Conservation (phyloP, 78 protist species). For the Isochrysis galbana region DNA sequence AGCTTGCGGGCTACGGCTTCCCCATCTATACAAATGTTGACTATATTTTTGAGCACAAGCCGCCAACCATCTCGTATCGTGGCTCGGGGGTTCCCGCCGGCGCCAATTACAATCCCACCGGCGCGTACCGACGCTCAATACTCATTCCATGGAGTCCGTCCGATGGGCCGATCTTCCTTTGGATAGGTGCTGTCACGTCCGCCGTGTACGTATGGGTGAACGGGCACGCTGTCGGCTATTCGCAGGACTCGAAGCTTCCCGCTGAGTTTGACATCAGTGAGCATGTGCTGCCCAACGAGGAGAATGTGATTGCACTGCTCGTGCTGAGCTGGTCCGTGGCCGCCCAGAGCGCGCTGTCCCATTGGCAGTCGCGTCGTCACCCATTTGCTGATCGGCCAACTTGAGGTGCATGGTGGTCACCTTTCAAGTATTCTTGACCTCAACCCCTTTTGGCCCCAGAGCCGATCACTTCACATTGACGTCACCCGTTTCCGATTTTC, state of each 20-base stretch:
- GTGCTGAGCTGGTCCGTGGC: neutral
- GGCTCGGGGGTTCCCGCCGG: neutral
- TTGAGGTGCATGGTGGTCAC: too few species aligned
- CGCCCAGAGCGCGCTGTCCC: too few species aligned
- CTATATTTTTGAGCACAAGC: neutral
- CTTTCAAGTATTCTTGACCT: too few species aligned
- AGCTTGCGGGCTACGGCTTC: neutral
- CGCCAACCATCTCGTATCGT: neutral
- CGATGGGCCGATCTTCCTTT: neutral
- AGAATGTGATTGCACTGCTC: neutral
- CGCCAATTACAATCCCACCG: neutral
- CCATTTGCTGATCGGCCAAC: too few species aligned
- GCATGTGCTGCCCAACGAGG: neutral
- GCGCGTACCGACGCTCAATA: neutral
- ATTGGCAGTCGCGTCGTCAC: too few species aligned
- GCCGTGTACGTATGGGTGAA: neutral
- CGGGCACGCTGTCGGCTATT: constrained; percentile 6
- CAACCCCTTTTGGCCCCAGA: too few species aligned
- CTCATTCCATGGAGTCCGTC: neutral
- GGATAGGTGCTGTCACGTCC: constrained; percentile 15
- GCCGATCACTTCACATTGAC: too few species aligned
- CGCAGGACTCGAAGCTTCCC: constrained; percentile 24
- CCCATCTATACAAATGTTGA: constrained; percentile 14
- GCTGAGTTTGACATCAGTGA: constrained; percentile 2
- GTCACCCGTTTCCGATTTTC: too few species aligned